Conservation (phyloP, 139 green algal species). For the Chlamydomonas incerta region DNA sequence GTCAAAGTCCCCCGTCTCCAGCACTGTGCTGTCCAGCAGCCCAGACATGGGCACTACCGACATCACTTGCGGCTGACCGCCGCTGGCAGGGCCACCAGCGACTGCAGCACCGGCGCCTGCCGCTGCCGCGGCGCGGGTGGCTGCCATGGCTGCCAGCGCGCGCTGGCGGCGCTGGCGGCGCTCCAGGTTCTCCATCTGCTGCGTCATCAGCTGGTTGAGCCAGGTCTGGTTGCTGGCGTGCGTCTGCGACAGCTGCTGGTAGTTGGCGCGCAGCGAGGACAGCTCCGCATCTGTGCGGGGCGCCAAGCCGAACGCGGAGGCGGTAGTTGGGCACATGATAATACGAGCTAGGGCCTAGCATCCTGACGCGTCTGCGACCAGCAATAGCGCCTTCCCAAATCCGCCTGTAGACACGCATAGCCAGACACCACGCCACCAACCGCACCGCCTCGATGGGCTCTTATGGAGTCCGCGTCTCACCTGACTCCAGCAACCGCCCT, state of each 20-base stretch:
- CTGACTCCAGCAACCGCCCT: constrained; percentile 21
- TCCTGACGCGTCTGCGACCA: neutral
- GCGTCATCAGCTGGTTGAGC: constrained; percentile 28
- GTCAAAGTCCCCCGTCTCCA: neutral
- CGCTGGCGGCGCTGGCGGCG: neutral
- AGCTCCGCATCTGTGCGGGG: constrained; percentile 29
- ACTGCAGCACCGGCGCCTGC: too few species aligned
- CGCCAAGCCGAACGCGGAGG: too few species aligned
- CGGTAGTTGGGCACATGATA: too few species aligned
- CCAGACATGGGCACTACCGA: too few species aligned
- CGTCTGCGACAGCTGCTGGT: constrained; percentile 9
- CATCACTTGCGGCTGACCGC: too few species aligned
- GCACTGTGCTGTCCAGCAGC: too few species aligned
- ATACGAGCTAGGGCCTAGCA: neutral
- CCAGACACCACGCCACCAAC: too few species aligned
- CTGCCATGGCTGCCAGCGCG: neutral
- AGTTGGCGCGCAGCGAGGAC: neutral
- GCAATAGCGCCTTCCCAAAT: too few species aligned
- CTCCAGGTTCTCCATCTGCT: neutral
- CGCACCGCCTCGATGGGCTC: neutral
- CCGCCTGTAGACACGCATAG: too few species aligned
- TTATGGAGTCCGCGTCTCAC: neutral
- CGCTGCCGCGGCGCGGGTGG: neutral
- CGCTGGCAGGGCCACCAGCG: too few species aligned
- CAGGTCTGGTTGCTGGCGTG: constrained; percentile 31